These are phyloP conservation scores for Phytophthora hibernalis DNA, from an alignment of 352 stramenopile species.

Conservation along the genomic window DNA sequence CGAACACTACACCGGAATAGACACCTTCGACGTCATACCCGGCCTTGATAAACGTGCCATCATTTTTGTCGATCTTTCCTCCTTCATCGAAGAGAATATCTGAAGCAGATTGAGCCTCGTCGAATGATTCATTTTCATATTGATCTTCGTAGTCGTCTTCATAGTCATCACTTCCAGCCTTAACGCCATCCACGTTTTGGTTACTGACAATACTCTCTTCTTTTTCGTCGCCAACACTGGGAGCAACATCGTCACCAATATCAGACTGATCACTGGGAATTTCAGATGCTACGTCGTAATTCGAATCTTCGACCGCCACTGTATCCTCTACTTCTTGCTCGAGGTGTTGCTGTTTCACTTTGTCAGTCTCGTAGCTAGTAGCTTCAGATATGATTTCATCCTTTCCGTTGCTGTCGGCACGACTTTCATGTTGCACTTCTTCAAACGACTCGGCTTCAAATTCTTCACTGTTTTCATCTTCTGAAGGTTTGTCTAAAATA, in stretches of 20 bases:
- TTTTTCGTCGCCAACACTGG: constrained; percentile 19
- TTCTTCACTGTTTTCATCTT: constrained; percentile 28
- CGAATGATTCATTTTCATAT: constrained; percentile 63
- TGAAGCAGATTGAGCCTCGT: constrained; percentile 30
- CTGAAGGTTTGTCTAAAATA: constrained; percentile 16
- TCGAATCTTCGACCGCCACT: constrained; percentile 8
- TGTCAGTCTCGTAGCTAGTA: constrained; percentile 20
- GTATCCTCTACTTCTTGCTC: neutral
- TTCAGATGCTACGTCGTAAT: constrained; percentile 23
- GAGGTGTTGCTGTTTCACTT: constrained; percentile 11
- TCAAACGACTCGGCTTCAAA: constrained; percentile 57
- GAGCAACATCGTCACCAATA: constrained; percentile 5
- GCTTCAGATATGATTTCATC: constrained; percentile 4
- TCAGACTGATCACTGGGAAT: constrained; percentile 8
- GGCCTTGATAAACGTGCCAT: neutral
- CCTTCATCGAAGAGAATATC: constrained; percentile 15
- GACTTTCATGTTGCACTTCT: constrained; percentile 16
- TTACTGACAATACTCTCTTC: constrained; percentile 9
- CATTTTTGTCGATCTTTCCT: neutral
- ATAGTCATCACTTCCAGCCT: constrained; percentile 11
- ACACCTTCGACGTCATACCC: constrained; percentile 22
- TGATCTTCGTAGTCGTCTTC: constrained; percentile 38
- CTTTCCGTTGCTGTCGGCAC: neutral
- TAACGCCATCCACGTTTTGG: constrained; percentile 2
- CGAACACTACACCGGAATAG: constrained; percentile 53